Conservation (phyloP, 768 basidiomycete species). For the Boletales sp. region DNA sequence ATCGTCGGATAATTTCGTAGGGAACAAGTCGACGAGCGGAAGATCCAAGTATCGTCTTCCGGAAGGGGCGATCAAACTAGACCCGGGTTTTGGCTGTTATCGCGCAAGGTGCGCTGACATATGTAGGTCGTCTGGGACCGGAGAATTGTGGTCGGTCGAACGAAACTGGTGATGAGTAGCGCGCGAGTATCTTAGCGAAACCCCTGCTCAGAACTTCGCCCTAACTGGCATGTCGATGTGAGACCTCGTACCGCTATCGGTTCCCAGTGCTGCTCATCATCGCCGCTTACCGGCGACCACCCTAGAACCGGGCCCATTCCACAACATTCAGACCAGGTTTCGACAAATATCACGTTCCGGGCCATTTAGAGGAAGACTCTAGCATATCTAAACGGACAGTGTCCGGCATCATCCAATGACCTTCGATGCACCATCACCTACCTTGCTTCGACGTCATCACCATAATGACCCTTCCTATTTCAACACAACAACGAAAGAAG, state of each 20-base stretch:
- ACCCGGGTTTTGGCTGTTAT: conserved; percentile 15
- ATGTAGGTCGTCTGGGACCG: background rate
- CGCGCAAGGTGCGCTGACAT: conserved; percentile 16
- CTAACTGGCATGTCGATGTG: conserved; percentile 23
- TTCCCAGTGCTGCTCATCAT: too few species aligned
- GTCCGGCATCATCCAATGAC: too few species aligned
- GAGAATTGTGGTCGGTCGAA: conserved; percentile 13
- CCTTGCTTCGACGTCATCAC: too few species aligned
- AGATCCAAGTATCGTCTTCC: conserved; percentile 32
- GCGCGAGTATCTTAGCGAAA: conserved; percentile 15
- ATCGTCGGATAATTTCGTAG: conserved; percentile 15
- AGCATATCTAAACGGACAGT: too few species aligned
- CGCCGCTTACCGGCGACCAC: background rate
- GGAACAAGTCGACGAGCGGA: conserved; percentile 34
- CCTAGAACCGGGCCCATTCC: conserved; percentile 1
- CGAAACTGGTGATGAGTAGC: background rate
- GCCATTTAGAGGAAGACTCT: too few species aligned
- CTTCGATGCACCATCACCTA: too few species aligned
- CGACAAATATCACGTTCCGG: too few species aligned
- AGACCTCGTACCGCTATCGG: background rate
- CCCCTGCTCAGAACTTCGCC: conserved; percentile 13
- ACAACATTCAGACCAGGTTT: too few species aligned
- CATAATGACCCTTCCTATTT: too few species aligned
- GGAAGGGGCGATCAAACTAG: conserved; percentile 25
- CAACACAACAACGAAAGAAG: too few species aligned